A percentile compares a stretch with the other conserved stretches of the same genome.
These are phyloP conservation scores for Drechslerella coelobrocha DNA, from an alignment of 2,329 filamentous ascomycete species.

Conservation along the genomic window DNA sequence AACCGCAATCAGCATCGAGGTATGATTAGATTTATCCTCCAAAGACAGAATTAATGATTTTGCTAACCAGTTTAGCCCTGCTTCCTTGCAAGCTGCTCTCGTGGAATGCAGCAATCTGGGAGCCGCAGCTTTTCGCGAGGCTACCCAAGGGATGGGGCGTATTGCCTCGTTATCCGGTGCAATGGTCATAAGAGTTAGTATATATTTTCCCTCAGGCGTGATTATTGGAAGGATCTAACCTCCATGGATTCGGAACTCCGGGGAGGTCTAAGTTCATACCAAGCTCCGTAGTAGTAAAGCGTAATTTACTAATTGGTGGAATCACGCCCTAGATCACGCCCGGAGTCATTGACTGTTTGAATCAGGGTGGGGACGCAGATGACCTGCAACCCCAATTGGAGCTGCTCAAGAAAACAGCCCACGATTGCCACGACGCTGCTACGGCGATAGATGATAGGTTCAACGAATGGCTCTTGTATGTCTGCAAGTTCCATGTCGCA, in stretches of 20 bases:
- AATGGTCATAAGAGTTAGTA: constrained; percentile 1
- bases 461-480: constrained; percentile 6
- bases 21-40: too few relatives aligned
- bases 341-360: constrained; percentile 1
- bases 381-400: background rate
- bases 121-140: constrained; percentile 28
- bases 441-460: background rate
- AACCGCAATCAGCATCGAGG: too few relatives aligned
- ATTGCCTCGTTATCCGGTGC: constrained; percentile 57
- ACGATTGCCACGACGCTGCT: background rate
- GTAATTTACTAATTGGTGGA: too few relatives aligned
- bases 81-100: constrained; percentile 2
- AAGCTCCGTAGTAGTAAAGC: background rate
- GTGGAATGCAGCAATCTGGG: constrained; percentile 25
- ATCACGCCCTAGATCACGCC: too few relatives aligned
- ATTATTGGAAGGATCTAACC: too few relatives aligned
- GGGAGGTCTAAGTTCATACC: background rate
- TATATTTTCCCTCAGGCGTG: background rate
- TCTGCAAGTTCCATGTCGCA: constrained; percentile 8
- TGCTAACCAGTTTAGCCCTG: background rate
- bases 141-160: constrained; percentile 64
- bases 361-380: background rate
- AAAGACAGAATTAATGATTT: background rate
- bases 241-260: too few relatives aligned
- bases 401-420: background rate